Evolutionary conservation across 2,329 filamentous ascomycete genomes (phyloP).

Genomic region (Cladosporium sp.): DNA sequence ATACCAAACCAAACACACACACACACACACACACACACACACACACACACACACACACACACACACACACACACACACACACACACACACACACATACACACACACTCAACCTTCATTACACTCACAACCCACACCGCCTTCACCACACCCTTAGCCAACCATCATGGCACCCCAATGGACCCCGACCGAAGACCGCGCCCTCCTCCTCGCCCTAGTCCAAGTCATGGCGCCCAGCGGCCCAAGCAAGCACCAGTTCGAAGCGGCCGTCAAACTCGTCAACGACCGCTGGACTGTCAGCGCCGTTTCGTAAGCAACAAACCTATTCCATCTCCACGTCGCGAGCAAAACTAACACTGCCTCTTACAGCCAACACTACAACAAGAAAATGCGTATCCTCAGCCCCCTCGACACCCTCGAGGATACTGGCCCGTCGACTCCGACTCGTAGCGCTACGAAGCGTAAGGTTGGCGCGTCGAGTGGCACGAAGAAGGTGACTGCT

Average conservation of each 20-base stretch:
- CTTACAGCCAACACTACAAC: conserved; percentile 10
- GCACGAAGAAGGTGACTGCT: conserved; percentile 2
- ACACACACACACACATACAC: background rate
- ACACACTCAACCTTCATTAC: background rate
- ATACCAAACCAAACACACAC: background rate
- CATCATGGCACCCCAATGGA: conserved; percentile 4
- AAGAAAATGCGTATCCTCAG: conserved; percentile 6
- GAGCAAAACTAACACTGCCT: background rate
- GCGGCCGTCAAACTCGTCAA: background rate
- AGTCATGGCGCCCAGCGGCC: conserved; percentile 7
- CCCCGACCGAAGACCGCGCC: conserved; percentile 1
- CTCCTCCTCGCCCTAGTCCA: conserved; percentile 10
- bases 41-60: background rate
- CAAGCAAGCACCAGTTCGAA: conserved; percentile 6
- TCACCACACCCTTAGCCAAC: no score
- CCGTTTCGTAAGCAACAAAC: background rate
- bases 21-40: background rate
- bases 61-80: background rate
- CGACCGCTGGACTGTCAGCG: conserved; percentile 9
- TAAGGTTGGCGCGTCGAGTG: background rate
- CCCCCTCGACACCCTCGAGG: background rate
- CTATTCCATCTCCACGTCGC: background rate
- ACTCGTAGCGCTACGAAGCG: background rate
- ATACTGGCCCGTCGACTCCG: background rate
- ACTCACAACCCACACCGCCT: background rate